Evolutionary conservation across 2,329 filamentous ascomycete species (phyloP).

Genomic region (Chaetomium olivaceum): DNA sequence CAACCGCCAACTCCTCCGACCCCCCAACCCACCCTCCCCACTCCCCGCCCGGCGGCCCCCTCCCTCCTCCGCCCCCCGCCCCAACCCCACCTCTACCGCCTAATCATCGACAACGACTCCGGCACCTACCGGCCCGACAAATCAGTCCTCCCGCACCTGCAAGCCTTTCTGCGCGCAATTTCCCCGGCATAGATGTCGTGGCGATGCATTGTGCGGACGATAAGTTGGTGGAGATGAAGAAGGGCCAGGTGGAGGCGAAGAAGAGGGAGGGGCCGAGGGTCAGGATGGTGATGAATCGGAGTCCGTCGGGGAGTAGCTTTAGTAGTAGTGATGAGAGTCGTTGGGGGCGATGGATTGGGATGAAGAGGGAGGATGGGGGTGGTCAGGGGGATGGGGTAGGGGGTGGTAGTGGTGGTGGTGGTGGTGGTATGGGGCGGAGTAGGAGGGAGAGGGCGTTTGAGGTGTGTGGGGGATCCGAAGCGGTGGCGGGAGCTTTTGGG

Average conservation of each 20-base stretch:
- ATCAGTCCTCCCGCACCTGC: slow-evolving; percentile 69
- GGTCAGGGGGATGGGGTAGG: neutral
- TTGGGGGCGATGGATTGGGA: slow-evolving; percentile 47
- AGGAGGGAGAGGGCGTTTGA: slow-evolving; percentile 56
- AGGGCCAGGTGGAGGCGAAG: slow-evolving; percentile 72
- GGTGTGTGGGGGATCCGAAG: slow-evolving; percentile 52
- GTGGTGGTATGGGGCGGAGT: slow-evolving; percentile 38
- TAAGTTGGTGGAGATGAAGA: slow-evolving; percentile 71
- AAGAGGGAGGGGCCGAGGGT: slow-evolving; percentile 58
- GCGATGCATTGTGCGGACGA: slow-evolving; percentile 79
- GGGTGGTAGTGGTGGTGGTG: slow-evolving; percentile 29
- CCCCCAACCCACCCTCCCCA: slow-evolving; percentile 50
- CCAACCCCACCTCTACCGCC: slow-evolving; percentile 68
- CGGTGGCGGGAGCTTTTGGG: slow-evolving; percentile 42
- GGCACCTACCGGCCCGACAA: slow-evolving; percentile 91
- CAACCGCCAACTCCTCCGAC: slow-evolving; percentile 33
- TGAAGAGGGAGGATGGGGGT: slow-evolving; percentile 18
- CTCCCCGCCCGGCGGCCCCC: slow-evolving; percentile 49
- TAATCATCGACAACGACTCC: slow-evolving; percentile 92
- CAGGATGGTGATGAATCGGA: slow-evolving; percentile 59
- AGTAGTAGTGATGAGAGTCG: slow-evolving; percentile 57
- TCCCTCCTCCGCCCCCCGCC: slow-evolving; percentile 46
- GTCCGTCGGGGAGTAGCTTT: slow-evolving; percentile 47
- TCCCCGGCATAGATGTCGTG: slow-evolving; percentile 74
- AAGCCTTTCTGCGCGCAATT: slow-evolving; percentile 69